Conservation (phyloP, 495 filamentous ascomycete genomes). For the Platismatia glauca region DNA sequence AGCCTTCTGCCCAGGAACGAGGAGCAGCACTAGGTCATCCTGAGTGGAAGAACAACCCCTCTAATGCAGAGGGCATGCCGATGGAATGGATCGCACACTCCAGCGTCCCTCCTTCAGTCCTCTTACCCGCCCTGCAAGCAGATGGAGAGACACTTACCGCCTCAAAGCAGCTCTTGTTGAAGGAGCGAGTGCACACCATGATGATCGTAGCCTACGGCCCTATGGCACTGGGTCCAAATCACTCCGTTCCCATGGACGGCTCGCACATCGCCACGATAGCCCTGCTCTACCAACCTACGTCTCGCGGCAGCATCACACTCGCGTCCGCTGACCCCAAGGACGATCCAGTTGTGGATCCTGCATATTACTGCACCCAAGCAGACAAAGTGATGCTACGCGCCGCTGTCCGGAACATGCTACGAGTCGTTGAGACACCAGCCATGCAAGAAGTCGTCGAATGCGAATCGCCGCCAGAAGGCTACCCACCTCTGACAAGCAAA, state of each 20-base stretch:
- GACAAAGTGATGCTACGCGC: conserved; percentile 26
- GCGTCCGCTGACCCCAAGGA: not conserved
- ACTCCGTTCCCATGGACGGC: conserved; percentile 20
- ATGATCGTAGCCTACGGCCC: conserved; percentile 30
- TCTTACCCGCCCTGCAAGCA: not conserved
- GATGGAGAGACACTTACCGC: not conserved
- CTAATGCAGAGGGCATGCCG: not conserved
- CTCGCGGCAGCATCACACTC: conserved; percentile 13
- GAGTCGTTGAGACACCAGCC: conserved; percentile 21
- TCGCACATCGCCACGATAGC: conserved; percentile 3
- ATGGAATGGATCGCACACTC: not conserved
- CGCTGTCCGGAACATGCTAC: conserved; percentile 20
- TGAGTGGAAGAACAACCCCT: conserved; percentile 15
- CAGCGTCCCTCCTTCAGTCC: not conserved
- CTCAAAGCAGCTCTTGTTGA: not conserved
- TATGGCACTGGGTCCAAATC: conserved; percentile 9
- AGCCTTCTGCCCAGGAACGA: conserved; percentile 25
- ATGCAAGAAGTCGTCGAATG: conserved; percentile 21
- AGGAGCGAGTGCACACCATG: conserved; percentile 17
- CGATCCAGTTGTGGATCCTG: conserved; percentile 7
- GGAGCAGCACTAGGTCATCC: conserved; percentile 30
- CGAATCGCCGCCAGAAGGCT: conserved; percentile 22
- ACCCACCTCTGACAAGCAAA: not conserved
- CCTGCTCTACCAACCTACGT: conserved; percentile 12
- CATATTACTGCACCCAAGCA: conserved; percentile 22